Conservation (phyloP, 2,329 filamentous ascomycete genomes). For the Trichophyton equinum region DNA sequence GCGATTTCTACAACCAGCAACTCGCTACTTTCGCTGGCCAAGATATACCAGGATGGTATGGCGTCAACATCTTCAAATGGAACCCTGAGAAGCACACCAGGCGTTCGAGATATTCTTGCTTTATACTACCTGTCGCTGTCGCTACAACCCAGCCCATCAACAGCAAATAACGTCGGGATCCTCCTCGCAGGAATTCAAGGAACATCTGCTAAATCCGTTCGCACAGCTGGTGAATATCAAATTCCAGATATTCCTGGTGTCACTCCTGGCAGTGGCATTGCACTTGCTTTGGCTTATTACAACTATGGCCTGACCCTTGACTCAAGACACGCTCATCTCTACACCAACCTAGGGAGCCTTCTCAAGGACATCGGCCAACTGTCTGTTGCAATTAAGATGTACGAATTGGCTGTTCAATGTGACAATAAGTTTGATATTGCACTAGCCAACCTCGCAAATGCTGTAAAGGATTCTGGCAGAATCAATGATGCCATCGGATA, state of each 20-base stretch:
- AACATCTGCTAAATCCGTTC: constrained; percentile 33
- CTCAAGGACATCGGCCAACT: constrained; percentile 94
- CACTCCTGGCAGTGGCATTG: constrained; percentile 70
- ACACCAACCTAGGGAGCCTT: constrained; percentile 89
- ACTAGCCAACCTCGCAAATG: constrained; percentile 89
- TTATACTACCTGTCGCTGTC: constrained; percentile 93
- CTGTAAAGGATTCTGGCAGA: constrained; percentile 89
- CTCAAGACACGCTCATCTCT: constrained; percentile 80
- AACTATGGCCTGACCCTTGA: constrained; percentile 85
- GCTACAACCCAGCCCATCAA: constrained; percentile 89
- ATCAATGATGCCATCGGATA: constrained; percentile 86
- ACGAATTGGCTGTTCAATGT: constrained; percentile 82
- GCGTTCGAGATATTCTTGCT: constrained; percentile 82
- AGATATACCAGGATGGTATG: constrained; percentile 96
- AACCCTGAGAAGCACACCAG: constrained; percentile 48
- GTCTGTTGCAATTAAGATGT: constrained; percentile 87
- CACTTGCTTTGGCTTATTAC: constrained; percentile 83
- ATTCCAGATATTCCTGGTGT: constrained; percentile 59
- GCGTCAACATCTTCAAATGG: constrained; percentile 53
- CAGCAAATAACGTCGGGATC: constrained; percentile 96
- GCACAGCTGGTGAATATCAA: constrained; percentile 26
- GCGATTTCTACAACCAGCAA: constrained; percentile 92
- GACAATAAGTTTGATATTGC: constrained; percentile 96
- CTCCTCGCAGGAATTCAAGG: constrained; percentile 91
- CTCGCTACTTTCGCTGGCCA: constrained; percentile 82